Base-by-base conservation (phyloP, 352 stramenopile genomes). In the Globisporangium camurandrum region DNA sequence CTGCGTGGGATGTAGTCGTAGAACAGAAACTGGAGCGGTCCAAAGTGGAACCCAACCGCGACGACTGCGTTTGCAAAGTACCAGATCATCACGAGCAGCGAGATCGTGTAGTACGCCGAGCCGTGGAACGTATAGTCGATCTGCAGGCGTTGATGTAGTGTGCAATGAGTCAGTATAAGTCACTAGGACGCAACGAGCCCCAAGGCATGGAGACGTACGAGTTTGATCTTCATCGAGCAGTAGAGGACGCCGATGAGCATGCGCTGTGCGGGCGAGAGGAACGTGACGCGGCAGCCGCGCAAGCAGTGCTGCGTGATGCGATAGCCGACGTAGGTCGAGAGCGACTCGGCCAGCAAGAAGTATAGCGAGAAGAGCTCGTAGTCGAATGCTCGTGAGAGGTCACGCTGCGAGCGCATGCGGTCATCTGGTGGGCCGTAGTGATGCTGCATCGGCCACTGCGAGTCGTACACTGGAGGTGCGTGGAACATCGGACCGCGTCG, bases 41-140 rank as follows among this genome's bases (percentile, higher is more conserved):
- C 78, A 23, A 76, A 80, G 61, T 90, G 78, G 64, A 90, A 90
- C 24, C 72, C 73, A 46, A 88, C 75, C n/a, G 75, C 78, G 51
- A 88, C 57, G 28, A 84, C 45, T 10, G 73, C 74, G 42, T 75
- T 85, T 33, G 86, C 57, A 39, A 79, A 74, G 57, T 87, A 86
- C 64, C 74, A 72, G 40, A 85, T 65, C 54, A 78, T 82, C 27
- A 73, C 71, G 24, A 84, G 49, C 40, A 84, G 66, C 31, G 78
- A 80, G 44, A 79, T 58, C 33, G 57, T 79, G 54, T 71, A 78
- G 62, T 90, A 90, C 27, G 66, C 63, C 24, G 78, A 84, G 48
- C 68, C 78, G 49, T 84, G 78, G 66, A 90, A 90, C 23, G 73
- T 78, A 48, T 86, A 88, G 69, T 86, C 71, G 47, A 90, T 90